These are phyloP conservation scores for Lyophyllum semitale DNA, from an alignment of 768 basidiomycete genomes.

Conservation along the genomic window DNA sequence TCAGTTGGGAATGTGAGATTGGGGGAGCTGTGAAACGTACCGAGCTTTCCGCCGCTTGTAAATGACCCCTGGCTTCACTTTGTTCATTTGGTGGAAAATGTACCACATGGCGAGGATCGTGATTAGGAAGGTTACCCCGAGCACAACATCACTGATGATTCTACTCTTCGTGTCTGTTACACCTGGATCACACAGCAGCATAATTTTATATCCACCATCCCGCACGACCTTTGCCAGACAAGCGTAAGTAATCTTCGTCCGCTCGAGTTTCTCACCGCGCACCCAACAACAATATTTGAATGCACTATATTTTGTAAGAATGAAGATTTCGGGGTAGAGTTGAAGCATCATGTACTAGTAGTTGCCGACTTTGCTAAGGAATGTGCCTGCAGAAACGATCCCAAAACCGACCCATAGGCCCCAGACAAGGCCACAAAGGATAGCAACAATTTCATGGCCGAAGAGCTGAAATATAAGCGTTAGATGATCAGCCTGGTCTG, in stretches of 20 bases:
- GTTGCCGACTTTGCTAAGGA: constrained; percentile 85
- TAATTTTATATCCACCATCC: constrained; percentile 87
- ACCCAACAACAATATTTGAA: constrained; percentile 82
- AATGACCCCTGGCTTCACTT: no score
- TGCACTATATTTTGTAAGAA: constrained; percentile 44
- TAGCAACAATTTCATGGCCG: no score
- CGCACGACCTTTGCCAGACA: constrained; percentile 70
- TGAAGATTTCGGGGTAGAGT: not conserved
- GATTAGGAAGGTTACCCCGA: no score
- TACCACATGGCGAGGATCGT: no score
- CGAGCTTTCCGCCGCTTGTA: constrained; percentile 85
- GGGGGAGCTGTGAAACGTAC: constrained; percentile 35
- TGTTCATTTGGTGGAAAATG: no score
- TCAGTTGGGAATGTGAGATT: not conserved
- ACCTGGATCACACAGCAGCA: constrained; percentile 74
- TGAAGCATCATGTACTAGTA: constrained; percentile 60
- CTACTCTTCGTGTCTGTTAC: no score
- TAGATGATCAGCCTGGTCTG: no score
- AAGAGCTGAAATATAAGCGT: no score
- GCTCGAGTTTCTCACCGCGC: no score
- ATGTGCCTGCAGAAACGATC: constrained; percentile 82
- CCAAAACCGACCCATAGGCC: constrained; percentile 85
- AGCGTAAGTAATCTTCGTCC: constrained; percentile 56
- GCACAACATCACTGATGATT: no score
- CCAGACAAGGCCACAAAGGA: constrained; percentile 90